Evolutionary conservation across 495 filamentous ascomycete genomes (phyloP), one percentile per base, ranked within the genome.

Genomic region (Aspergillus diversus): DNA sequence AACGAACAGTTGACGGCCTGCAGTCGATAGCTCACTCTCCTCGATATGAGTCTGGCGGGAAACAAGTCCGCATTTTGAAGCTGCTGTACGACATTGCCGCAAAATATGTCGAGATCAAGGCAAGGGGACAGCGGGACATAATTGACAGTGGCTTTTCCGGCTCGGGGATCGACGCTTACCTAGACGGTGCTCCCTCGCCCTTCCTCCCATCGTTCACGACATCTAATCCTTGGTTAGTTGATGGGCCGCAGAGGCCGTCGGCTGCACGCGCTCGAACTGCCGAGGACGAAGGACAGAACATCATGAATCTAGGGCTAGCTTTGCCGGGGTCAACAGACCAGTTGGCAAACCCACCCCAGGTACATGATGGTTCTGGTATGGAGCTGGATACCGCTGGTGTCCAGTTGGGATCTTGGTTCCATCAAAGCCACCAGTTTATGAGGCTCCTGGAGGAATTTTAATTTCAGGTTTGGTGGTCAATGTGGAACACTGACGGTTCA

Each of bases 391-490:
- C 39, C n/a, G 12, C 39, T 4, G 39, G 39, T 43, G 39, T 7
- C 39, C 12, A 43, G 39, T 11, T 43, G 39, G 39, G 39, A 43
- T 4, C 4, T 43, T 43, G 39, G 39, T 79, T 7, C 73, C 32
- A 53, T 21, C 50, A 53, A 11, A 27, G 16, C 50, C 50, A 53
- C 7, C 17, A 53, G n/a, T 17, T 27, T 13, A n/a, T 31, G 21
- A 53, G 32, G 16, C 15, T 43, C 39, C 39, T 43, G 6, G 87
- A 21, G 11, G 39, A 43, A 4, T 43, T 43, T 12, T 43, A 8
- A 43, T 12, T 43, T 43, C 21, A 27, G 21, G 21, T 27, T 27
- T 27, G 21, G 21, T 27, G 21, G 21, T 27, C 21, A 27, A 1
- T 27, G 21, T 27, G 21, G 21, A 27, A 27, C n/a, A n/a, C n/a